phyloP scores from a whole-genome alignment of 202 grass and related monocot species.

The Thinopyrum obtusiflorum region DNA sequence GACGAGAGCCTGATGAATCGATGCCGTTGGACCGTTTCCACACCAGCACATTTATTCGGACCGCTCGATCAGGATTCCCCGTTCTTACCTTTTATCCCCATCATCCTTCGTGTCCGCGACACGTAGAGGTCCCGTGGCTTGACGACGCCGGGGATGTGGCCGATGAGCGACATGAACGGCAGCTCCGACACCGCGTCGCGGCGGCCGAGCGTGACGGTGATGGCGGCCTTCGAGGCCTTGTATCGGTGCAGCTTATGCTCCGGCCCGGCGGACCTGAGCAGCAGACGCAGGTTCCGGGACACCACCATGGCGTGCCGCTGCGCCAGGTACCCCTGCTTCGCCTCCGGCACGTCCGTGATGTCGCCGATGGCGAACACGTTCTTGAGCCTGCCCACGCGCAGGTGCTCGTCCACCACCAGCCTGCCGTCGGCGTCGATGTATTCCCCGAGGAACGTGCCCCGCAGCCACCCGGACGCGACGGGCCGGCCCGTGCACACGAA shows the following conservation, averaged over 20 bases:
- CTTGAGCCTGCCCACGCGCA: constrained; percentile 31
- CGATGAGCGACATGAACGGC: constrained; percentile 60
- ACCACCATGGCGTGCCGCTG: constrained; percentile 66
- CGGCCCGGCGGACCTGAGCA: constrained; percentile 37
- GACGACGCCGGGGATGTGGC: constrained; percentile 47
- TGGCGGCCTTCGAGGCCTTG: constrained; percentile 31
- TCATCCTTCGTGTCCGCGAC: constrained; percentile 49
- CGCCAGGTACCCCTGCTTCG: constrained; percentile 57
- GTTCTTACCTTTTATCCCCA: constrained; percentile 36
- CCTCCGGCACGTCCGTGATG: constrained; percentile 53
- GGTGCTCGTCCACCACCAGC: constrained; percentile 50
- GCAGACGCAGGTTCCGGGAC: constrained; percentile 53
- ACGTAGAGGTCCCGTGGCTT: constrained; percentile 59
- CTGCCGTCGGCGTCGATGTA: constrained; percentile 24
- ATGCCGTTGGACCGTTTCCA: not conserved
- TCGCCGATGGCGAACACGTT: constrained; percentile 75
- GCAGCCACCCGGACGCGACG: constrained; percentile 50
- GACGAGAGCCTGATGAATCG: not conserved
- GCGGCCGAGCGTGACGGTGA: constrained; percentile 50
- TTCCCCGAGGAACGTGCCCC: constrained; percentile 21
- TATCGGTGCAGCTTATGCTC: constrained; percentile 68
- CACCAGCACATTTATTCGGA: not conserved
- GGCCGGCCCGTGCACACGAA: constrained; percentile 48
- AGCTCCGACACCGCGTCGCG: constrained; percentile 62
- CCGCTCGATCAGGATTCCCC: not conserved